phyloP scores from a whole-genome alignment of 495 filamentous ascomycete genomes.

The Trichoderma asperelloides region DNA sequence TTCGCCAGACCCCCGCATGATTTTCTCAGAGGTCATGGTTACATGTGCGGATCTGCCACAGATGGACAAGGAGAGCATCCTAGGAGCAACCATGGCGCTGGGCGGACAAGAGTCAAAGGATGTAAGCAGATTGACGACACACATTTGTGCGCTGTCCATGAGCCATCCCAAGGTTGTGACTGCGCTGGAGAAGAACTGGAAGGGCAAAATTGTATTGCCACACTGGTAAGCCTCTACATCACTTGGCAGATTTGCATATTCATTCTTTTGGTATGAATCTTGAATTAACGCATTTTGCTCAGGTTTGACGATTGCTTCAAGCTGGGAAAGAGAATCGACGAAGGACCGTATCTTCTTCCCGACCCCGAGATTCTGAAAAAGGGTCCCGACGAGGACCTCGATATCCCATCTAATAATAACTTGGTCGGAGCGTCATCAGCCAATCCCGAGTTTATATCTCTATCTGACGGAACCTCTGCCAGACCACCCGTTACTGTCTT shows the following conservation, averaged over 20 bases:
- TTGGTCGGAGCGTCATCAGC: slow-evolving; percentile 68
- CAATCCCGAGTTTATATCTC: slow-evolving; percentile 45
- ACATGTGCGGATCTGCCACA: slow-evolving; percentile 71
- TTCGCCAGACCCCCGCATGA: slow-evolving; percentile 82
- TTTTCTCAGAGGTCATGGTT: slow-evolving; percentile 74
- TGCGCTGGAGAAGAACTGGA: slow-evolving; percentile 52
- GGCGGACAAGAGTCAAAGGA: slow-evolving; percentile 69
- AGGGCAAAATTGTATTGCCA: slow-evolving; percentile 79
- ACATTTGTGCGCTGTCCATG: slow-evolving; percentile 75
- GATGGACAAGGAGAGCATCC: slow-evolving; percentile 87
- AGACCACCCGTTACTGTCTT: slow-evolving; percentile 50
- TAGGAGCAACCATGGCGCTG: slow-evolving; percentile 80
- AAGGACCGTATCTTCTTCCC: slow-evolving; percentile 78
- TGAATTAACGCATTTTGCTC: slow-evolving; percentile 17
- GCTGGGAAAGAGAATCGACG: slow-evolving; percentile 78
- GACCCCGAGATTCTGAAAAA: slow-evolving; percentile 67
- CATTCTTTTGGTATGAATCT: not conserved
- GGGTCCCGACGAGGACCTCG: slow-evolving; percentile 44
- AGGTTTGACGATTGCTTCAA: slow-evolving; percentile 97
- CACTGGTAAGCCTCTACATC: slow-evolving; percentile 60
- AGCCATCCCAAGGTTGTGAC: slow-evolving; percentile 62
- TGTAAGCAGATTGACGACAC: slow-evolving; percentile 67
- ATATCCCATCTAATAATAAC: slow-evolving; percentile 45
- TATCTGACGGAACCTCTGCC: slow-evolving; percentile 21
- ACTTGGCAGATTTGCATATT: not conserved